Base-by-base conservation (phyloP, 2,329 filamentous ascomycete species). In the Aspergillus nomiae region DNA sequence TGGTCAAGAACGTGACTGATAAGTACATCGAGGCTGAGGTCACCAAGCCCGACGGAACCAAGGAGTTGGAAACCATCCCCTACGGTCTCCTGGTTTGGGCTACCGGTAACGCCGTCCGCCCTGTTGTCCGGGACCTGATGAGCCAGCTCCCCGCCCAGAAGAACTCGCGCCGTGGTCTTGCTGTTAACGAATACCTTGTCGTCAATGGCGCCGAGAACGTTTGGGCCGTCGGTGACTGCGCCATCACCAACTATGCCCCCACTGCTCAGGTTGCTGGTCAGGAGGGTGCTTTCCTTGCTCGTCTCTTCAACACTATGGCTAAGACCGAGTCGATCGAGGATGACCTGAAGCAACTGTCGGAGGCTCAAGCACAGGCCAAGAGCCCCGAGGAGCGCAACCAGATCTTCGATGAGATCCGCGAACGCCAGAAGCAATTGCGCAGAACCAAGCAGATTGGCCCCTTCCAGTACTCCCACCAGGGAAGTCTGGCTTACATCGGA, bases 261-360 rank as follows among this genome's bases (percentile, higher is more conserved):
- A 99, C 95, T 10, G 95, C 95, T 34, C 95, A 99, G 84, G 95
- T 99, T 54, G 95, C 95, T 62, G 88, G 91, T 11, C 95, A 99
- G 82, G 95, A 99, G 82, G 95, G 95, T 75, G 89, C 88, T 74
- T 99, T 98, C 88, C 87, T 99, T 43, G 95, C 93, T 46, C 89
- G 92, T 67, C 88, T 99, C 65, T 97, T 99, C 86, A 99, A 99
- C 86, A 96, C 95, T 80, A 97, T 98, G 92, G 95, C 94, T 77
- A 96, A 94, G 87, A 96, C 92, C 2, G 90, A 96, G 74, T 83
- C 85, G 57, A 88, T 97, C 67, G 93, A 98, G 83, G 71, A 79
- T 41, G 87, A 94, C 75, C 87, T 99, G 62, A 83, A 86, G 66
- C 82, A 88, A 60, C 87, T 98, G 21, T 88, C 87, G 24, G 80